Percentiles rank a stretch among this genome's conserved stretches.
Evolutionary conservation across 2,329 filamentous ascomycete genomes (phyloP).

Genomic region (Trichoderma koningiopsis): DNA sequence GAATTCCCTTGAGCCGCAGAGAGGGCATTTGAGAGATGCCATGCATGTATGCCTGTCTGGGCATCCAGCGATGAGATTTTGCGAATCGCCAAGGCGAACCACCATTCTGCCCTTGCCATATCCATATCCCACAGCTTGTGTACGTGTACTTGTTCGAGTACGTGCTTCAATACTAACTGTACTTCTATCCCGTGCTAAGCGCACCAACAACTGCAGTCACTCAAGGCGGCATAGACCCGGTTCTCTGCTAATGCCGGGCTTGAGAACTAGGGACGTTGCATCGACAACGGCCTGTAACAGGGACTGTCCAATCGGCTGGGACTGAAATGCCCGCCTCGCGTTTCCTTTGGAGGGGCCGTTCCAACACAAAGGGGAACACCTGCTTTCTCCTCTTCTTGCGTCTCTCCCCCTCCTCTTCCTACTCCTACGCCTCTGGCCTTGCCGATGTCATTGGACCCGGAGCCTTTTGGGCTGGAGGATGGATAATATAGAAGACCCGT

Average conservation of each 20-base stretch:
- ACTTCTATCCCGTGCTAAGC: not conserved
- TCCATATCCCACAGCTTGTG: not conserved
- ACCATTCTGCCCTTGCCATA: not conserved
- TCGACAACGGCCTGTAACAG: constrained; percentile 8
- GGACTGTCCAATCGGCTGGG: constrained; percentile 21
- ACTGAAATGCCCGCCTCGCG: constrained; percentile 12
- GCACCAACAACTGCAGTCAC: constrained; percentile 7
- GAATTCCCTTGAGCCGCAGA: not conserved
- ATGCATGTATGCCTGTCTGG: not conserved
- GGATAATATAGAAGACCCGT: not conserved
- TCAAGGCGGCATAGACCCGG: not conserved
- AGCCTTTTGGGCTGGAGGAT: not conserved
- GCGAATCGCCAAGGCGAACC: not conserved
- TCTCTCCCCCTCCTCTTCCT: not conserved
- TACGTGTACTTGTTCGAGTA: not conserved
- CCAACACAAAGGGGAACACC: constrained; percentile 5
- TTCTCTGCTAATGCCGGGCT: constrained; percentile 14
- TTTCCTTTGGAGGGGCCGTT: constrained; percentile 6
- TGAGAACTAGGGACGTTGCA: constrained; percentile 5
- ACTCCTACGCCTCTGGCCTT: not conserved
- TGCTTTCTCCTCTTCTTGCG: not conserved
- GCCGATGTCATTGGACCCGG: constrained; percentile 3
- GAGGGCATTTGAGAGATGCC: not conserved
- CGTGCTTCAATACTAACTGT: not conserved
- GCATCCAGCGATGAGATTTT: not conserved